Conservation (phyloP, 768 basidiomycete genomes). For the Podaxis pistillaris region DNA sequence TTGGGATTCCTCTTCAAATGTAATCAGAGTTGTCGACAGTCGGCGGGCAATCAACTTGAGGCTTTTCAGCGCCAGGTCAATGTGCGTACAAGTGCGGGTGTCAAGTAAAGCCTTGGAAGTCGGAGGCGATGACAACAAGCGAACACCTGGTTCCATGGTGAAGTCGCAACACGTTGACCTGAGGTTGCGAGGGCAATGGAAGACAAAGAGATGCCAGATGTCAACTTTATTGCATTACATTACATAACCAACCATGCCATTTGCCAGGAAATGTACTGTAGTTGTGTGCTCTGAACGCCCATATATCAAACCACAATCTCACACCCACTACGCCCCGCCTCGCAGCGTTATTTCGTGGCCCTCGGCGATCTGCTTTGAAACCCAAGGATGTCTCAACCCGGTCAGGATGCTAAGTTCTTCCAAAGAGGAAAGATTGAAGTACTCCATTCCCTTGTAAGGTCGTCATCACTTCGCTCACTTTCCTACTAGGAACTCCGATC, state of each 20-base stretch:
- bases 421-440: constrained; percentile 92
- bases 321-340: background rate
- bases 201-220: background rate
- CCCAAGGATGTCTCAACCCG: constrained; percentile 48
- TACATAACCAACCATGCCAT: background rate
- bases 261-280: too few species aligned
- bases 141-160: background rate
- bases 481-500: constrained; percentile 75
- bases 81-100: constrained; percentile 29
- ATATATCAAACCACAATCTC: background rate
- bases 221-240: background rate
- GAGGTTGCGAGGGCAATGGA: background rate
- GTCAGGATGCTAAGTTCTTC: constrained; percentile 92
- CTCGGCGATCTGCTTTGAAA: background rate
- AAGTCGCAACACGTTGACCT: background rate
- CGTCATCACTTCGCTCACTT: background rate
- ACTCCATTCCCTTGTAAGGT: constrained; percentile 6
- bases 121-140: background rate
- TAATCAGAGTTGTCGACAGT: constrained; percentile 41
- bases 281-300: background rate
- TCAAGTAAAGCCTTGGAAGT: constrained; percentile 26
- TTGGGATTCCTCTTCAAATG: constrained; percentile 50
- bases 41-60: constrained; percentile 55
- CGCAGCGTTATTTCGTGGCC: background rate
- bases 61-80: constrained; percentile 61